Base-by-base conservation (phyloP, 306 rosid species). In the Acacia confusa region DNA sequence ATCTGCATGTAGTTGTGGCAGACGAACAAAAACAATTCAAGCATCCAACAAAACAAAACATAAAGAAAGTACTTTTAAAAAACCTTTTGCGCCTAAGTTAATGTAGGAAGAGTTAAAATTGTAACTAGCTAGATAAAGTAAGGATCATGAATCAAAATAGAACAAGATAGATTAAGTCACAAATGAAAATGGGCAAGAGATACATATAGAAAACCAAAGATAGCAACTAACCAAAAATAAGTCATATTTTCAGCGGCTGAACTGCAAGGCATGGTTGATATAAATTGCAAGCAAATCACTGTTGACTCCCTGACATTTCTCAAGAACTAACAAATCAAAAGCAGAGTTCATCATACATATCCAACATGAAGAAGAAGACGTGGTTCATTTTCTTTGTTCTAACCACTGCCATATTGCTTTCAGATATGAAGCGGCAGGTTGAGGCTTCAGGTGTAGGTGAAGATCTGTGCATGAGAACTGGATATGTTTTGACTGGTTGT, bases 1-100 rank as follows among this genome's bases (percentile, higher is more conserved):
- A 66, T 65, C 16, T 32, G 64, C 30, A 22, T 57, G 70, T 65
- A 30, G 70, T 66, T 66, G 44, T 66, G n/a, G 72, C 72, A 66
- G 72, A 66, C 25, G 2, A 66, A 66, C 45, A 36, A 34, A 14
- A 27, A 19, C 72, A 19, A 3, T 60, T 34, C 9, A 66, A 66
- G 11, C 45, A 16, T 65, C 11, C 71, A 30, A 65, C 22, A 65
- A 66, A 66, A 7, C 61, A 9, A 57, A 60, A 60, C 66, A 60
- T 24, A 4, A 25, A 20, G 12, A 57, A 57, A n/a, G 4, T 10
- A 57, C 24, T 57, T 57, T 9, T 3, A n/a, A 22, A 57, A 57
- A 22, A n/a, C 1, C 32, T 58, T 58, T 58, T 66, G 25, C 44
- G 0, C 60, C 10, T 65, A 17, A 17, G 25, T 32, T 66, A 34